Base-by-base conservation (phyloP, 139 green algal species). In the Coelastrella sp. region DNA sequence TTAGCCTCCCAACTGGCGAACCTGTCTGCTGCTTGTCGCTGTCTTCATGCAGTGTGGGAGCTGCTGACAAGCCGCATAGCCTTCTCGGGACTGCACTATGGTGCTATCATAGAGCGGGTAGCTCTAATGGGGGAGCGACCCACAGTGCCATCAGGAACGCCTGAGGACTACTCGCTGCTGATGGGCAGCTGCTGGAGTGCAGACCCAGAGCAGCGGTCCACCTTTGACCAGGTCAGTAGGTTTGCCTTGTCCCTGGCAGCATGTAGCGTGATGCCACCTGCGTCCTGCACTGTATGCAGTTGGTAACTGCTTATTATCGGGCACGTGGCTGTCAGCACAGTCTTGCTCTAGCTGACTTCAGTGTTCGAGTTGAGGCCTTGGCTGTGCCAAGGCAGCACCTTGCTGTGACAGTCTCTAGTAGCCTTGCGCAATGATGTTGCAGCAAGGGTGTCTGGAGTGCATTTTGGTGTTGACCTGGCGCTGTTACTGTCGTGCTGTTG, bases 11-110 rank as follows among this genome's bases (percentile, higher is more conserved):
- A 71, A 71, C 61, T 71, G 61, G 11, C 11, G 61, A 19, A 71
- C 73, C 73, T 78, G 20, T 81, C n/a, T 81, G 23, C 32, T 81
- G 75, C 23, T 78, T 60, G 23, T 81, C 13, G 11, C 22, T 22
- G 10, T 16, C 23, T 6, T 73, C n/a, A 4, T 85, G 79, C 79
- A 85, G 79, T 93, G 91, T 93, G 91, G 91, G 91, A 93, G 88
- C 57, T 92, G 60, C 65, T 94, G 14, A 93, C 82, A 4, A 90
- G 89, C 56, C 73, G 73, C 20, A 74, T 80, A 56, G 65, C 68
- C 19, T 91, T 65, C 82, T 76, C 11, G 78, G 87, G 87, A 22
- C 20, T 68, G 54, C 84, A 89, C 54, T 89, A 82, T 23, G 84
- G 84, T 8, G 68, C 71, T n/a, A 82, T 89, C 71, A 81, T 89